Evolutionary conservation across 2,329 filamentous ascomycete genomes (phyloP), one percentile per base, ranked within the genome.

Genomic region (Xylariaceae sp.): DNA sequence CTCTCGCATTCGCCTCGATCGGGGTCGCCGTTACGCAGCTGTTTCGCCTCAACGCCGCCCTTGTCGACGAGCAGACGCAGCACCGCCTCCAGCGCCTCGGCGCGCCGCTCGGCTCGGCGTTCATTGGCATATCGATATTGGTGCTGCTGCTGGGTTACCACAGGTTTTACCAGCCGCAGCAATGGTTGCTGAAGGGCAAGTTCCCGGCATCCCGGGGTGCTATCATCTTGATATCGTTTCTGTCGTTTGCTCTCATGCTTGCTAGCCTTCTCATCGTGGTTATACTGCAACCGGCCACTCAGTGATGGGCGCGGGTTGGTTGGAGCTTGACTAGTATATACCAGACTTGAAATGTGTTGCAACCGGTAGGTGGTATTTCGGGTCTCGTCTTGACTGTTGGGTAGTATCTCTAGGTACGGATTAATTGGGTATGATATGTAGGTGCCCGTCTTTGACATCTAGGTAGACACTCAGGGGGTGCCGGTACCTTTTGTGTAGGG

Each of bases 11-110:
- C 65, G 87, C 88, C 10, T 87, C 82, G 32, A 92, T 94, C 61
- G 89, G 89, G 53, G 88, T 94, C 55, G 89, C 88, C 41, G 81
- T 94, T 39, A 92, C 89, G 1, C 89, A 94, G 69, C 81, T 94
- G 45, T 92, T 94, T 73, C 86, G 89, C 22, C 83, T 94, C 53
- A 92, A 92, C 73, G 87, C 84, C 0, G 79, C 83, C 8, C 73
- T 87, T 39, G 66, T 72, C 19, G 63, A 67, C 37, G 70, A 66
- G 60, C 21, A 58, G 57, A 62, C 66, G 54, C 63, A 67, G 19
- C 67, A 72, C 39, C 70, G 70, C 51, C 67, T 72, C 46, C 79
- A 83, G 41, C 80, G 80, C 51, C 75, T 90, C 57, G 88, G 87
- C 44, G 88, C 87, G 65, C 87, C 87, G 1, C 78, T 91, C 0